These are phyloP conservation scores for Mycena rebaudengoi DNA, from an alignment of 768 basidiomycete genomes.

Conservation along the genomic window DNA sequence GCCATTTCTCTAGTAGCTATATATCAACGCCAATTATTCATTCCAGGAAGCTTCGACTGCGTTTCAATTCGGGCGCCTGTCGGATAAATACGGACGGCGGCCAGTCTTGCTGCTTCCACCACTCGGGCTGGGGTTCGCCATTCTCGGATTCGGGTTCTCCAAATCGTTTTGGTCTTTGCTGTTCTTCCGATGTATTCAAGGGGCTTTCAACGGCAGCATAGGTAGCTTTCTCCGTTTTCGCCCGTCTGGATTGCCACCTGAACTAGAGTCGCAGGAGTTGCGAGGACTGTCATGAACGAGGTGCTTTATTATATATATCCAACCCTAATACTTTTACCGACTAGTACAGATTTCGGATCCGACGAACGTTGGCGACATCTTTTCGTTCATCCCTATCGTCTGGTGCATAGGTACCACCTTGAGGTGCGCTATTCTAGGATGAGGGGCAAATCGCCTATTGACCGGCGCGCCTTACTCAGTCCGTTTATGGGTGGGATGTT, in stretches of 20 bases:
- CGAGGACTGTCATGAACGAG: conserved; percentile 57
- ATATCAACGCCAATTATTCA: no score
- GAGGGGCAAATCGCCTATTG: background rate
- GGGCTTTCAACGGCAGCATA: conserved; percentile 51
- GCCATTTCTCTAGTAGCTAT: no score
- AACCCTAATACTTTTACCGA: background rate
- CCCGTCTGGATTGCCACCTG: background rate
- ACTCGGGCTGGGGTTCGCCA: conserved; percentile 40
- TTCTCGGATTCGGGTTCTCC: conserved; percentile 45
- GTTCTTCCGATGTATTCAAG: conserved; percentile 44
- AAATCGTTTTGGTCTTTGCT: conserved; percentile 34
- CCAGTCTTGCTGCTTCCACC: conserved; percentile 45
- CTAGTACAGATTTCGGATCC: conserved; percentile 39
- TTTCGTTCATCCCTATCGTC: conserved; percentile 36
- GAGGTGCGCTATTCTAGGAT: conserved; percentile 19
- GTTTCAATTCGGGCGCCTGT: conserved; percentile 43
- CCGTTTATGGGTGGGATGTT: conserved; percentile 18
- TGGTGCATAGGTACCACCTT: conserved; percentile 39
- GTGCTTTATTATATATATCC: conserved; percentile 28
- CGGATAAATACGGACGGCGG: conserved; percentile 45
- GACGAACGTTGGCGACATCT: conserved; percentile 42
- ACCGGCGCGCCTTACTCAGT: background rate
- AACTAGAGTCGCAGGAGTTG: conserved; percentile 41
- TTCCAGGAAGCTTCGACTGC: conserved; percentile 43
- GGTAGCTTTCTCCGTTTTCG: conserved; percentile 21